Base-by-base conservation (phyloP, 2,329 filamentous ascomycete genomes). In the Phyllosticta ampelicida region DNA sequence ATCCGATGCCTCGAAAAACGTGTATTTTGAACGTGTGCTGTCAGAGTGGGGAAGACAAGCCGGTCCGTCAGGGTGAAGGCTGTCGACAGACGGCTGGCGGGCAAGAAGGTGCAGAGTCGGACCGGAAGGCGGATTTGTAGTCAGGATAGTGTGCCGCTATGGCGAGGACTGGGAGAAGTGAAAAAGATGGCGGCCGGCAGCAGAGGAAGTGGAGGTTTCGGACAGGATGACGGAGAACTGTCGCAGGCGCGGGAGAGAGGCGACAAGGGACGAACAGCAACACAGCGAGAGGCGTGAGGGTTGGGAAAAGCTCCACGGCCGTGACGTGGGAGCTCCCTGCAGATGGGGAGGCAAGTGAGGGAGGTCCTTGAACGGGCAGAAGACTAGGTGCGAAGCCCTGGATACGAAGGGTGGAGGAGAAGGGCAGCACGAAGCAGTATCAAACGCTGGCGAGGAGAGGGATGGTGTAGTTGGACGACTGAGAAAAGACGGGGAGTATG, bases 281-380 rank as follows among this genome's bases (percentile, higher is more conserved):
- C 51, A 18, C 13, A 29, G 51, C 23, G 23, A 29, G 52, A 50
- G 55, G 51, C 19, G 51, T 48, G 26, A 10, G 30, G 9, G 29
- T 51, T 54, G 36, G 36, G 36, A 44, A 44, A 44, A 44, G 11
- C 23, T 16, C 30, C 11, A 16, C 56, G 52, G 50, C 29, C 13
- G 51, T 59, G 56, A 59, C 56, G 56, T 55, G 21, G 20, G 53
- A 59, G 52, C 52, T 53, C 56, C 56, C 56, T 59, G 56, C 23
- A 13, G 26, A 36, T 21, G 21, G 20, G 48, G 56, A 28, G 48
- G 52, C 54, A 59, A 59, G 56, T 59, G 56, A 59, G 56, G 56
- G 53, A 52, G 26, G 56, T 26, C 56, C 56, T 55, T 51, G 30
- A 28, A 21, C 20, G 52, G 13, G 26, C 26, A 30, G 26, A 23